These are phyloP conservation scores for Stromatinia cepivora DNA, from an alignment of 2,329 filamentous ascomycete species.

Conservation along the genomic window DNA sequence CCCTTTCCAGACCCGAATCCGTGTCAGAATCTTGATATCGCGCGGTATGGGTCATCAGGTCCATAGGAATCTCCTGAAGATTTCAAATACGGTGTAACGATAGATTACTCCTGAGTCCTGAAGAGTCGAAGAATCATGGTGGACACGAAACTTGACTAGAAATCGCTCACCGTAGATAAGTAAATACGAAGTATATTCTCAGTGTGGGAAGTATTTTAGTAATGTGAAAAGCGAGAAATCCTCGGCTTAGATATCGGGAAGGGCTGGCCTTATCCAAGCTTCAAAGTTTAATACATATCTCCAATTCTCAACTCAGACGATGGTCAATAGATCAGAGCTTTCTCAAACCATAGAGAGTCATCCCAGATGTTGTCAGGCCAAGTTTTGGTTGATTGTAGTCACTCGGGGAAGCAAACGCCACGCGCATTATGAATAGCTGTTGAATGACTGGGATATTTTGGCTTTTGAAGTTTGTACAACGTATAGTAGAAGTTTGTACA, in stretches of 20 bases:
- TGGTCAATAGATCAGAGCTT: neutral
- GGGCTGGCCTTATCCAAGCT: neutral
- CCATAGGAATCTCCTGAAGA: neutral
- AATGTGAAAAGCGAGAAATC: neutral
- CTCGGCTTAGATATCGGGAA: neutral
- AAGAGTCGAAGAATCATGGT: neutral
- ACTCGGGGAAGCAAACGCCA: too few species aligned
- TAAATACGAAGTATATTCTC: neutral
- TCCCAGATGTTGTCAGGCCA: too few species aligned
- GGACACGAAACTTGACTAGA: neutral
- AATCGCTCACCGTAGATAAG: neutral
- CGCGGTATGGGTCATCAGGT: neutral
- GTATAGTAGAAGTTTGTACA: too few species aligned
- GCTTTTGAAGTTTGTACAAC: too few species aligned
- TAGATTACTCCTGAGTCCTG: neutral
- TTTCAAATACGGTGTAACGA: neutral
- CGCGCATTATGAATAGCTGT: too few species aligned
- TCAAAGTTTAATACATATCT: neutral
- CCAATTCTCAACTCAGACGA: neutral
- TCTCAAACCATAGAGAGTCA: too few species aligned
- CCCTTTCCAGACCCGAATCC: too few species aligned
- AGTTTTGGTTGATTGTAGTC: too few species aligned
- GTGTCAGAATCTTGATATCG: neutral
- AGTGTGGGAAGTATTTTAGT: neutral
- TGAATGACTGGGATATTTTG: too few species aligned